Percentiles rank a stretch among this genome's conserved stretches.
Evolutionary conservation across 768 basidiomycete genomes (phyloP).

Genomic region (Suillus subaureus): DNA sequence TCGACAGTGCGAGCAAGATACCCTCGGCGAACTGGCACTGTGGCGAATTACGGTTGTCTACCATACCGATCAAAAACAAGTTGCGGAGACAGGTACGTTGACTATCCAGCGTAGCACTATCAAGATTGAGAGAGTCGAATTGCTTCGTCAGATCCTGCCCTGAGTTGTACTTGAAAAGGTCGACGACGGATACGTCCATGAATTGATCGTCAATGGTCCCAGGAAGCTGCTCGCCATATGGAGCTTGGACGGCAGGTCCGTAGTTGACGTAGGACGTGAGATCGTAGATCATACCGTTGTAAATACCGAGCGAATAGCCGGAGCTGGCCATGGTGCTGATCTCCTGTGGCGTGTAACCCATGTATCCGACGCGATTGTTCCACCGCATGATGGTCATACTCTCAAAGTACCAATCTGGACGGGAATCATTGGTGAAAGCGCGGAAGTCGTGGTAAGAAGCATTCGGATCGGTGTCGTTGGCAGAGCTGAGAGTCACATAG

Average conservation of each 20-base stretch:
- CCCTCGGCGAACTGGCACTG: conserved; percentile 93
- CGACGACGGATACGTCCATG: conserved; percentile 69
- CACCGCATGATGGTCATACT: conserved; percentile 93
- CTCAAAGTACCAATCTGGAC: conserved; percentile 99
- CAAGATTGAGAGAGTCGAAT: conserved; percentile 64
- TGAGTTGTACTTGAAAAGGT: conserved; percentile 73
- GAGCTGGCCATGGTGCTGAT: conserved; percentile 68
- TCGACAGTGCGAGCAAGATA: conserved; percentile 85
- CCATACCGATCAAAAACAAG: conserved; percentile 87
- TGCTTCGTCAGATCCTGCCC: conserved; percentile 83
- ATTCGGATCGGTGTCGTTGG: conserved; percentile 77
- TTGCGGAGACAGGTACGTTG: conserved; percentile 93
- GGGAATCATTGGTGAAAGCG: conserved; percentile 79
- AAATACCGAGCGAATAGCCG: conserved; percentile 77
- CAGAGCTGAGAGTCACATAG: conserved; percentile 75
- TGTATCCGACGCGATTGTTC: conserved; percentile 83
- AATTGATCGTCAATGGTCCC: conserved; percentile 54
- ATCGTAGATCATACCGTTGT: conserved; percentile 86
- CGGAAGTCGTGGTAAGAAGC: conserved; percentile 96
- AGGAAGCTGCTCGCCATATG: conserved; percentile 49
- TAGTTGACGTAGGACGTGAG: conserved; percentile 76
- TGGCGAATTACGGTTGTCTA: conserved; percentile 89
- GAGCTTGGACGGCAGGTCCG: conserved; percentile 57
- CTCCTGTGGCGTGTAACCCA: conserved; percentile 80
- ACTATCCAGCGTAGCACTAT: conserved; percentile 56